These are phyloP conservation scores for Xerocomellus dryophilus DNA, from an alignment of 768 basidiomycete species.

Conservation along the genomic window DNA sequence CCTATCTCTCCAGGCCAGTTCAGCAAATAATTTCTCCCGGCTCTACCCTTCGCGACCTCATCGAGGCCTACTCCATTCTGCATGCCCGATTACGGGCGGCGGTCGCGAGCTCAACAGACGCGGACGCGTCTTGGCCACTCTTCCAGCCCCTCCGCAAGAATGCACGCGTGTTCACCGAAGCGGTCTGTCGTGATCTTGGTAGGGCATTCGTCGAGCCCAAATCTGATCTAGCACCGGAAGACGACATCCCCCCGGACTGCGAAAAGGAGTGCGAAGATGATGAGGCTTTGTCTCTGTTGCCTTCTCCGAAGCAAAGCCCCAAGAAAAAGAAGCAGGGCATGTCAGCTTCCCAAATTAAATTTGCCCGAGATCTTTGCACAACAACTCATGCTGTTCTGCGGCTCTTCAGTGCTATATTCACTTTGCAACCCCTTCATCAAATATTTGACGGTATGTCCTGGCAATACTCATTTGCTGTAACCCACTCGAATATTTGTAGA, in stretches of 20 bases:
- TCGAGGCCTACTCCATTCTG: conserved; percentile 72
- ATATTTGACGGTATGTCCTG: conserved; percentile 58
- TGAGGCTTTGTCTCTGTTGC: conserved; percentile 40
- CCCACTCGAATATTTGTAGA: conserved; percentile 39
- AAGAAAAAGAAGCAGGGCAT: conserved; percentile 56
- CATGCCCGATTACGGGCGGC: conserved; percentile 57
- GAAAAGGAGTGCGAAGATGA: conserved; percentile 28
- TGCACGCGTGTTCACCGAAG: conserved; percentile 47
- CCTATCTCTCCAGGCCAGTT: conserved; percentile 66
- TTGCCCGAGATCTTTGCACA: conserved; percentile 75
- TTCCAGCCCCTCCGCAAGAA: conserved; percentile 68
- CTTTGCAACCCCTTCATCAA: conserved; percentile 53
- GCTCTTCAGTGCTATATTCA: conserved; percentile 58
- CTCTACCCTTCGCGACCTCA: conserved; percentile 53
- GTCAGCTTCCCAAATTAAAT: conserved; percentile 74
- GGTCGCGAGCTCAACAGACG: conserved; percentile 44
- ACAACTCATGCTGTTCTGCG: conserved; percentile 69
- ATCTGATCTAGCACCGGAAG: conserved; percentile 17
- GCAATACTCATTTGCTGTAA: background rate
- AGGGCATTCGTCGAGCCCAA: conserved; percentile 62
- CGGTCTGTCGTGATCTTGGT: conserved; percentile 65
- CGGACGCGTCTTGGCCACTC: conserved; percentile 64
- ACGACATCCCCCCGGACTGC: conserved; percentile 23
- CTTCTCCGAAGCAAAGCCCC: conserved; percentile 70
- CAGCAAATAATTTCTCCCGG: conserved; percentile 51